A percentile compares a stretch with the other conserved stretches of the same genome.
phyloP scores from a whole-genome alignment of 495 filamentous ascomycete species.

The Xylaria longipes region DNA sequence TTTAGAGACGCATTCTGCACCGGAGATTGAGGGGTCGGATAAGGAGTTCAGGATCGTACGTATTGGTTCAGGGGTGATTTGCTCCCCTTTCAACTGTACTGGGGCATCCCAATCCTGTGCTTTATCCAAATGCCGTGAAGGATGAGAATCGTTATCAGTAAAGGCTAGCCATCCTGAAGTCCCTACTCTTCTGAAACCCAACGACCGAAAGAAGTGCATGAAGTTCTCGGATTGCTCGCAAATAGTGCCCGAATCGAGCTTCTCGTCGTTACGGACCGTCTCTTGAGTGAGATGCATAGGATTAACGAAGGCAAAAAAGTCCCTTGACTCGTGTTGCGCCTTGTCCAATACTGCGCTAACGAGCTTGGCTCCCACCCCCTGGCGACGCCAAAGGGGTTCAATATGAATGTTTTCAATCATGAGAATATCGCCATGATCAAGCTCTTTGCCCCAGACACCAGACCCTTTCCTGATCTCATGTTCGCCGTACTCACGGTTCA shows the following conservation, averaged over 20 bases:
- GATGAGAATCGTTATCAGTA: conserved; percentile 24
- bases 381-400: conserved; percentile 5
- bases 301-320: not conserved
- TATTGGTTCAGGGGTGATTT: not conserved
- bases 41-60: conserved; percentile 5
- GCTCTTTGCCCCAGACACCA: conserved; percentile 41
- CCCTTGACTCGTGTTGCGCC: not conserved
- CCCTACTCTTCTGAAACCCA: conserved; percentile 30
- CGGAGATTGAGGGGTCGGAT: not conserved
- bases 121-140: conserved; percentile 23
- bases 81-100: not conserved
- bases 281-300: not conserved
- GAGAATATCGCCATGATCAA: conserved; percentile 41
- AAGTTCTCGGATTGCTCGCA: conserved; percentile 3
- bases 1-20: not conserved
- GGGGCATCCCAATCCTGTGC: not conserved
- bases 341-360: not conserved
- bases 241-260: not conserved
- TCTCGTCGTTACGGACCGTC: not conserved
- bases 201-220: conserved; percentile 38
- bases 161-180: conserved; percentile 20
- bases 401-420: conserved; percentile 35
- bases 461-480: conserved; percentile 41
- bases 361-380: conserved; percentile 10
- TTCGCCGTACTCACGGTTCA: conserved; percentile 39